Conservation (phyloP, 2,329 filamentous ascomycete genomes). For the Calonectria multiphialidica region DNA sequence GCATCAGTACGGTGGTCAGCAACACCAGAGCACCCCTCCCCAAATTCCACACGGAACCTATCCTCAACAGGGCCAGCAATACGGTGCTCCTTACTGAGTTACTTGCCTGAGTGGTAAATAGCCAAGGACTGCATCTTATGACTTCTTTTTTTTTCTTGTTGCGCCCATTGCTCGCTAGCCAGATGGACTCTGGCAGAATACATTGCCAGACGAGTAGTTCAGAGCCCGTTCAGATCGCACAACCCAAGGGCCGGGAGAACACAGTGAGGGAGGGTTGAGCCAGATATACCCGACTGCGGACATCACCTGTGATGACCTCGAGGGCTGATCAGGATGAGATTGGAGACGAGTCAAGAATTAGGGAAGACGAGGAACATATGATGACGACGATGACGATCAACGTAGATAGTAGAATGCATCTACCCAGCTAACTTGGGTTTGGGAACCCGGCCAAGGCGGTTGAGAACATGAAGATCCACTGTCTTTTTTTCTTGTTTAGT, state of each 20-base stretch:
- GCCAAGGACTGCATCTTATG: conserved; percentile 2
- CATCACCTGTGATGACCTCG: conserved; percentile 29
- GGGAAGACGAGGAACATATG: conserved; percentile 12
- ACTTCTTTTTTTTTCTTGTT: conserved; percentile 18
- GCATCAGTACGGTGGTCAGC: background rate
- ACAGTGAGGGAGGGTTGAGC: conserved; percentile 13
- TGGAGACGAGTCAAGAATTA: conserved; percentile 21
- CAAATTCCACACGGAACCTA: conserved; percentile 50
- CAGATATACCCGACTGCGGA: conserved; percentile 14
- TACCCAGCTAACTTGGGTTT: conserved; percentile 29
- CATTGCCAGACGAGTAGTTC: conserved; percentile 21
- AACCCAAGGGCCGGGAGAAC: conserved; percentile 13
- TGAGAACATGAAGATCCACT: conserved; percentile 23
- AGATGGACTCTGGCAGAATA: conserved; percentile 20
- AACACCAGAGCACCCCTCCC: conserved; percentile 29
- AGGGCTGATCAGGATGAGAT: conserved; percentile 31
- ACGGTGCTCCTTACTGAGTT: conserved; percentile 41
- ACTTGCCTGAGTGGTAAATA: background rate
- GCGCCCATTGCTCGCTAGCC: conserved; percentile 2
- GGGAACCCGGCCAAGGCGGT: conserved; percentile 26
- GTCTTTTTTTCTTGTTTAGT: conserved; percentile 32
- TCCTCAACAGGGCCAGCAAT: conserved; percentile 38
- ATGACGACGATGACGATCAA: conserved; percentile 33
- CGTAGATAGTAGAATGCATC: conserved; percentile 48
- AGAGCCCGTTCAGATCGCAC: conserved; percentile 26